Conservation (phyloP, 371 early-diverging fungal genomes). For the Nosema muscidifuracis region DNA sequence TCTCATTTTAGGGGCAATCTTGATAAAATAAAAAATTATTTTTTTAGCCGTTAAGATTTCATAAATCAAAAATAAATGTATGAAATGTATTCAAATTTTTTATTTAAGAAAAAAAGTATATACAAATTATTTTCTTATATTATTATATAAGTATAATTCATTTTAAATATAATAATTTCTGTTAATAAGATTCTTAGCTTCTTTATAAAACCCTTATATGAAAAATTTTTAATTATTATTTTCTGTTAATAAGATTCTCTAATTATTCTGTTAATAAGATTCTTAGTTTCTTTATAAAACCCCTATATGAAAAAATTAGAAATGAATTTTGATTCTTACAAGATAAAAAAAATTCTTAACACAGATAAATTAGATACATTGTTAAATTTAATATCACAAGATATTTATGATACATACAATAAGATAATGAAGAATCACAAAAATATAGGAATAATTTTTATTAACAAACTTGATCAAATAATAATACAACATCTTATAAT, state of each 20-base stretch:
- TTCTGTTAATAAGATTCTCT: too few species aligned
- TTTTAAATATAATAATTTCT: too few species aligned
- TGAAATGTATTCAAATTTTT: too few species aligned
- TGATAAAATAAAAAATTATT: neutral
- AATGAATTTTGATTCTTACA: neutral
- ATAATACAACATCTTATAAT: slow-evolving; percentile 21
- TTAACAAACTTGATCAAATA: slow-evolving; percentile 12
- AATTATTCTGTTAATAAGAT: too few species aligned
- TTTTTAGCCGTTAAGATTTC: too few species aligned
- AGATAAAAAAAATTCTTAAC: neutral
- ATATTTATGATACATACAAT: slow-evolving; percentile 37
- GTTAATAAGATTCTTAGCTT: too few species aligned
- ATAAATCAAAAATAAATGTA: too few species aligned
- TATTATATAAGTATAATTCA: too few species aligned
- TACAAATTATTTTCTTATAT: too few species aligned
- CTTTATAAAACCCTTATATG: too few species aligned
- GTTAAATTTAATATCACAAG: neutral
- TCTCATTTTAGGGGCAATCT: neutral
- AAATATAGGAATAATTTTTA: slow-evolving; percentile 20
- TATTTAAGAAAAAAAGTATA: too few species aligned
- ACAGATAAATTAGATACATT: neutral
- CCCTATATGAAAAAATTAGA: neutral
- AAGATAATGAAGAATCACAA: slow-evolving; percentile 38
- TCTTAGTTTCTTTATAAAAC: neutral
- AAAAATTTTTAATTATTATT: too few species aligned